A percentile compares a stretch with the other conserved stretches of the same genome.
Evolutionary conservation across 2,329 filamentous ascomycete species (phyloP).

Genomic region (Basipetospora chlamydospora): DNA sequence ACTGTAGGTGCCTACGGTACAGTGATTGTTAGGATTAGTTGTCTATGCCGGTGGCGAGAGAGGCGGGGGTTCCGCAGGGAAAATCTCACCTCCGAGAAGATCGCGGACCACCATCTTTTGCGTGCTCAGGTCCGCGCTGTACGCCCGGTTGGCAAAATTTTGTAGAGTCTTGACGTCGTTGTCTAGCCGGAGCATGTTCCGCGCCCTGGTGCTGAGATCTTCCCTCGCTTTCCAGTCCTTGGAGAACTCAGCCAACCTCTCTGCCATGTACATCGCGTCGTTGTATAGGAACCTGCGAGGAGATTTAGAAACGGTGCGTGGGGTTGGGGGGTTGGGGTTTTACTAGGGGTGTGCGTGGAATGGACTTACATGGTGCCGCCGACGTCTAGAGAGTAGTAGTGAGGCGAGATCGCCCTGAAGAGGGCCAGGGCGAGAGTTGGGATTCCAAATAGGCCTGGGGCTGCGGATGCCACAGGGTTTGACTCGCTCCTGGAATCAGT

Average conservation of each 20-base stretch:
- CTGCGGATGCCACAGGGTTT: constrained; percentile 51
- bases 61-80: neutral
- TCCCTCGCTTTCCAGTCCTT: constrained; percentile 36
- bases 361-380: constrained; percentile 48
- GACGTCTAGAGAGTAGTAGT: constrained; percentile 51
- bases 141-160: constrained; percentile 46
- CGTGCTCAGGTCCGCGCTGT: constrained; percentile 43
- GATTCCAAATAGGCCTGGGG: constrained; percentile 53
- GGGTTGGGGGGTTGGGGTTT: too few relatives aligned
- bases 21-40: neutral
- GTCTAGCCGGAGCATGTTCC: constrained; percentile 41
- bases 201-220: constrained; percentile 34
- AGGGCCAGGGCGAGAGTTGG: constrained; percentile 63
- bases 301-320: too few relatives aligned
- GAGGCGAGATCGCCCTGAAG: constrained; percentile 62
- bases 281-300: constrained; percentile 47
- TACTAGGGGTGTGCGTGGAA: too few relatives aligned
- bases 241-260: constrained; percentile 35
- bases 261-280: constrained; percentile 48
- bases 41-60: too few relatives aligned
- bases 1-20: constrained; percentile 33
- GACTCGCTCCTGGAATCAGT: constrained; percentile 21
- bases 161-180: constrained; percentile 45
- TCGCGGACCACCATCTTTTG: constrained; percentile 49
- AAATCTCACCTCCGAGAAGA: constrained; percentile 34